Base-by-base conservation (phyloP, 148 eudicot genomes). In the Suaeda aralocaspica region DNA sequence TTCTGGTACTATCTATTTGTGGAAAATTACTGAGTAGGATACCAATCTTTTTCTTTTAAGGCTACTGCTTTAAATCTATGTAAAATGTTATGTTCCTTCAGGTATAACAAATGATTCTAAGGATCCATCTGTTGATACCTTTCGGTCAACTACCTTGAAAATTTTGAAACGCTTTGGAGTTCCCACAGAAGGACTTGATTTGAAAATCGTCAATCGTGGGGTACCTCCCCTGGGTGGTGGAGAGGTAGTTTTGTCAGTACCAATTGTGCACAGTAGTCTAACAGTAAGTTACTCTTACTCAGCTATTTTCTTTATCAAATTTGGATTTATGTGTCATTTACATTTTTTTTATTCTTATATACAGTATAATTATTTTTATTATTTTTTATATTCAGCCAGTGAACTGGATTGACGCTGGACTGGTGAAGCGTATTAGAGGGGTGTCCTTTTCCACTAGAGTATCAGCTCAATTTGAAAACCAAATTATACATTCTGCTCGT, bases 361-460 rank as follows among this genome's bases (percentile, higher is more conserved):
- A n/a, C 62, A 57, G n/a, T n/a, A n/a, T n/a, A n/a, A n/a, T n/a
- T n/a, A 45, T 45, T 1, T 45, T 1, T 45, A 1, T 45, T 45
- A n/a, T n/a, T n/a, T 63, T 55, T 66, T 22, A 25, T 33, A 11
- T 58, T 72, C 78, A 91, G 97, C 96, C 99, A 52, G 79, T 89
- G 16, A 82, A 84, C 50, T 89, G 99, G 99, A 79, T 81, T 68
- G 92, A 94, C 64, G 91, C 82, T 71, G 99, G 99, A 60, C 74
- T 89, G 99, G 96, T 91, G 50, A 94, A 87, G 81, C 87, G 97
- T 59, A 89, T 94, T 49, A 85, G 99, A 75, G 99, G 97, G 18
- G 81, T 86, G 44, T 56, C 85, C 9, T 94, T 91, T 63, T 89
- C 98, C 1, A 81, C 96, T 21, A 83, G 85, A 80, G 93, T 94